These are phyloP conservation scores for Viola pubescens DNA, from an alignment of 441 rosid species.

Conservation along the genomic window DNA sequence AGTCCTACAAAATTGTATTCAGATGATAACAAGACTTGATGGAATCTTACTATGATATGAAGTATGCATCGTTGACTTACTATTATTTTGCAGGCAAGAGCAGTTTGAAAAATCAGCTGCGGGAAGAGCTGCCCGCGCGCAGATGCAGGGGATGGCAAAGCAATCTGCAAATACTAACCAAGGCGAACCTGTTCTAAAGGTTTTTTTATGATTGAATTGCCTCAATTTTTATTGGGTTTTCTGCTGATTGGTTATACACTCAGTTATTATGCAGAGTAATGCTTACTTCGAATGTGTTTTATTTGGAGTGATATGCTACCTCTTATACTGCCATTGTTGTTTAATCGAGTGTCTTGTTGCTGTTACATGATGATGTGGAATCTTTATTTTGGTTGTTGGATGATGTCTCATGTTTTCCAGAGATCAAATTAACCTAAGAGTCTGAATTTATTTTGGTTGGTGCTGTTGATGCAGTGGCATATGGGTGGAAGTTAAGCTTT, in stretches of 20 bases:
- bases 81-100: constrained; percentile 53
- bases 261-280: background rate
- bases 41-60: background rate
- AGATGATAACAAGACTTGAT: background rate
- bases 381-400: background rate
- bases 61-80: background rate
- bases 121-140: constrained; percentile 90
- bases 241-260: no score
- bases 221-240: background rate
- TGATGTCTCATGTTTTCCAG: background rate
- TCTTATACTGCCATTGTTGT: constrained; percentile 1
- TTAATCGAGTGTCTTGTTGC: background rate
- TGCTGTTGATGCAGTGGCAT: constrained; percentile 59
- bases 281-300: background rate
- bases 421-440: background rate
- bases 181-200: constrained; percentile 90
- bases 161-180: constrained; percentile 59
- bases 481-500: constrained; percentile 31
- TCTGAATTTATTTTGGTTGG: constrained; percentile 20
- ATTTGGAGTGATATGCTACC: background rate
- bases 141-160: constrained; percentile 60
- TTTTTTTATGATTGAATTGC: constrained; percentile 14
- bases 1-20: background rate
- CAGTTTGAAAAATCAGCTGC: constrained; percentile 81
- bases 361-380: background rate